Evolutionary conservation across 2,329 filamentous ascomycete genomes (phyloP).

Genomic region (Thelonectria rubi): DNA sequence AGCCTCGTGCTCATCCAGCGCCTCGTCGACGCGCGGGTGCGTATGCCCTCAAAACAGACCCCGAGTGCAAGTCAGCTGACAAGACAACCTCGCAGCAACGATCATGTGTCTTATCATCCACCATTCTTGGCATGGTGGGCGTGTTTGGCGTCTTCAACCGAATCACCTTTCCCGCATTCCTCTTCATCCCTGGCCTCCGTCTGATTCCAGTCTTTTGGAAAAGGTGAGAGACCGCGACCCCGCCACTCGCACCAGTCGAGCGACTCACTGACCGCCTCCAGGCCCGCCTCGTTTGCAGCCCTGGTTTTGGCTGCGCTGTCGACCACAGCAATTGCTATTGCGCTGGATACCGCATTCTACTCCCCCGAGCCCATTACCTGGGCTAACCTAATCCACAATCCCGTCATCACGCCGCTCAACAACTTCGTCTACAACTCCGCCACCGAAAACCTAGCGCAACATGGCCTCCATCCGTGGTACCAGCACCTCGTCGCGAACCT

Average conservation of each 20-base stretch:
- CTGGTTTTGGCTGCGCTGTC: conserved; percentile 71
- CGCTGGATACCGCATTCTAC: conserved; percentile 88
- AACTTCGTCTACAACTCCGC: conserved; percentile 80
- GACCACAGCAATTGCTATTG: conserved; percentile 77
- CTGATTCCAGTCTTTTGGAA: conserved; percentile 86
- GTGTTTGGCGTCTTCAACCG: conserved; percentile 94
- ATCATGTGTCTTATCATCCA: conserved; percentile 78
- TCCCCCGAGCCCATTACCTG: conserved; percentile 69
- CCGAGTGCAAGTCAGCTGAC: conserved; percentile 33
- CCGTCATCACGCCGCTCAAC: conserved; percentile 80
- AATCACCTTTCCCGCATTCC: conserved; percentile 95
- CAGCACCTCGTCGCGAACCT: conserved; percentile 78
- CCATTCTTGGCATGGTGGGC: conserved; percentile 79
- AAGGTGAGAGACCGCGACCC: conserved; percentile 67
- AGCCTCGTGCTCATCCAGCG: conserved; percentile 90
- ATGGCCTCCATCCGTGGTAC: conserved; percentile 82
- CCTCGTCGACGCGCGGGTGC: conserved; percentile 81
- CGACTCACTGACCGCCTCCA: conserved; percentile 44
- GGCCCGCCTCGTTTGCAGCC: conserved; percentile 68
- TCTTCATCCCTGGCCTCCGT: conserved; percentile 83
- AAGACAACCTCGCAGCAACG: conserved; percentile 64
- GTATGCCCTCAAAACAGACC: conserved; percentile 39
- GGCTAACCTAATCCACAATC: conserved; percentile 68
- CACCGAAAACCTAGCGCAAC: conserved; percentile 74
- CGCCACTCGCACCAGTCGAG: conserved; percentile 24